Conservation (phyloP, 1,139 yeast genomes). For the Taphrina flavorubra region DNA sequence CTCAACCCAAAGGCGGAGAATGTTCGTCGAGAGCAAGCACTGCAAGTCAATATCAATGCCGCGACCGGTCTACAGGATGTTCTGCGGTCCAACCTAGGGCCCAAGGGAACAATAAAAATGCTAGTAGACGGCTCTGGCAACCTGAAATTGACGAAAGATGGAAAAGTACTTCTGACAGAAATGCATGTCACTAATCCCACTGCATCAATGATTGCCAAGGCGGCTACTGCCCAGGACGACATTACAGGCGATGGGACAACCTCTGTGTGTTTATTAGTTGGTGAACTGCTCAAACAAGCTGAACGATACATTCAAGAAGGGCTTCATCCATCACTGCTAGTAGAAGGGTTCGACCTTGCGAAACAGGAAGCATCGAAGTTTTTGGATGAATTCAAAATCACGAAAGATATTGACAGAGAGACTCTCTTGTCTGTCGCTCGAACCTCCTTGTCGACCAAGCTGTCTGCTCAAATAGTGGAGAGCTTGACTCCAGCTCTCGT, state of each 20-base stretch:
- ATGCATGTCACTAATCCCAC: conserved; percentile 99
- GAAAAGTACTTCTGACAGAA: conserved; percentile 88
- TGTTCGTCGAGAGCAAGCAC: conserved; percentile 88
- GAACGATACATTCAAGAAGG: conserved; percentile 92
- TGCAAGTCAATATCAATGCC: conserved; percentile 88
- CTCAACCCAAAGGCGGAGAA: conserved; percentile 97
- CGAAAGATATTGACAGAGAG: conserved; percentile 71
- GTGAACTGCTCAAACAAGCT: conserved; percentile 92
- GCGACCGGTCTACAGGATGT: conserved; percentile 97
- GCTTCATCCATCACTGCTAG: conserved; percentile 90
- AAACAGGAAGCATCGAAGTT: conserved; percentile 70
- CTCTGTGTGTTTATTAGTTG: conserved; percentile 92
- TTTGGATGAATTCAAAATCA: conserved; percentile 65
- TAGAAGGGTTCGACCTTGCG: conserved; percentile 94
- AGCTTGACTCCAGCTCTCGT: conserved; percentile 91
- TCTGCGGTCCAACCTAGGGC: conserved; percentile 88
- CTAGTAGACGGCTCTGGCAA: conserved; percentile 96
- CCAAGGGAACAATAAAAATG: conserved; percentile 95
- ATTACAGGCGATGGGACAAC: conserved; percentile 99
- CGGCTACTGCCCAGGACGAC: conserved; percentile 98
- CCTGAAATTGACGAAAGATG: conserved; percentile 94
- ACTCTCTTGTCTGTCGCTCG: conserved; percentile 88
- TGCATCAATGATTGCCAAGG: conserved; percentile 86
- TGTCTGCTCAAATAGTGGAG: conserved; percentile 73
- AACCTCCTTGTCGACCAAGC: conserved; percentile 86